phyloP scores from a whole-genome alignment of 257 asterid species.

The Ballota nigra region DNA sequence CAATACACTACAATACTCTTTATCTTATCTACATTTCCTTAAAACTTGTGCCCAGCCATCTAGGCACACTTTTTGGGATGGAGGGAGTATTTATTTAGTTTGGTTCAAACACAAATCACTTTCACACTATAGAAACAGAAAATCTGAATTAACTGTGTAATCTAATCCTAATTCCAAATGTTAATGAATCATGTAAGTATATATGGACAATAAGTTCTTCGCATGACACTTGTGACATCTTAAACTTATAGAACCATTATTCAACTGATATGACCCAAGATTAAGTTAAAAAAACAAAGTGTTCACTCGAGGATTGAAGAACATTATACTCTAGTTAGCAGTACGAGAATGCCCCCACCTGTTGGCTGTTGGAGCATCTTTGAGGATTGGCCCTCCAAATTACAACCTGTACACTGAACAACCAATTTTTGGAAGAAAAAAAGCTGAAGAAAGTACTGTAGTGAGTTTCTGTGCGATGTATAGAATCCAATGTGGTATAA shows the following conservation, averaged over 20 bases:
- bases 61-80: too few relatives aligned
- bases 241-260: too few relatives aligned
- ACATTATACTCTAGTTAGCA: background rate
- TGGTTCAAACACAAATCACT: background rate
- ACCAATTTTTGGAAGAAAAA: background rate
- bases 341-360: slow-evolving; percentile 18
- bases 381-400: slow-evolving; percentile 6
- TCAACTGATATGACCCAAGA: background rate
- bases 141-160: background rate
- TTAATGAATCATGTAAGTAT: too few relatives aligned
- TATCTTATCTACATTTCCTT: too few relatives aligned
- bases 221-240: too few relatives aligned
- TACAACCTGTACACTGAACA: slow-evolving; percentile 24
- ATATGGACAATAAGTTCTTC: too few relatives aligned
- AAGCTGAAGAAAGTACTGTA: background rate
- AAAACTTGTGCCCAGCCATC: too few relatives aligned
- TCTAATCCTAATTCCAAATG: background rate
- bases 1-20: too few relatives aligned
- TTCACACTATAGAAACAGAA: background rate
- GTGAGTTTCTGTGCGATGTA: background rate
- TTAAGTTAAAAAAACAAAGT: too few relatives aligned
- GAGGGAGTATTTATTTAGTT: background rate
- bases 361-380: slow-evolving; percentile 13
- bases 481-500: slow-evolving; percentile 31
- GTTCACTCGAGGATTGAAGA: background rate